A percentile compares a stretch with the other conserved stretches of the same genome.
phyloP scores from a whole-genome alignment of 1,284 basidiomycete species.

The Moesziomyces antarcticus region DNA sequence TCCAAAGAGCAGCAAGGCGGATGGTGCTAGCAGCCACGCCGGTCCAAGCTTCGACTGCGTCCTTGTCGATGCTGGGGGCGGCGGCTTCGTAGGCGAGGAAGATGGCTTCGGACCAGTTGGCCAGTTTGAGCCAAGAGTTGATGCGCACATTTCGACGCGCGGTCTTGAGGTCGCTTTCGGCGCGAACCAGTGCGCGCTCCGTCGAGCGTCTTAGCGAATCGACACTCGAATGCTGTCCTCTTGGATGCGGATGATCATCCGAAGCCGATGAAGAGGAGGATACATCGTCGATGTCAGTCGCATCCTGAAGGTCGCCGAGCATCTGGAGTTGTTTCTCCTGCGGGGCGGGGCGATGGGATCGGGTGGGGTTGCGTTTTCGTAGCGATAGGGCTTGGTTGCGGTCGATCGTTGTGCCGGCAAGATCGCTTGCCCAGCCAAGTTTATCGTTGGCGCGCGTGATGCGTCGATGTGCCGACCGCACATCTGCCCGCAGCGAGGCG shows the following conservation, averaged over 20 bases:
- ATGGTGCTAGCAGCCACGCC: conserved; percentile 40
- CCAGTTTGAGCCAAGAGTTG: conserved; percentile 36
- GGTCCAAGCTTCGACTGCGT: conserved; percentile 44
- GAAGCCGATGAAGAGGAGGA: neutral
- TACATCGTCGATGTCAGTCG: conserved; percentile 26
- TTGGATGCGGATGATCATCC: neutral
- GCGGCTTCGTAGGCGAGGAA: conserved; percentile 51
- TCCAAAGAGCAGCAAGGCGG: conserved; percentile 36
- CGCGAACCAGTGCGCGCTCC: conserved; percentile 32
- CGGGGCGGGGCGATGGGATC: neutral
- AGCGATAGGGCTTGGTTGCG: conserved; percentile 21
- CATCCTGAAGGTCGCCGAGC: conserved; percentile 27
- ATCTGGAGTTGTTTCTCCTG: conserved; percentile 1
- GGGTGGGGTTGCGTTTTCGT: conserved; percentile 28
- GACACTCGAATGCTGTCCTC: conserved; percentile 2
- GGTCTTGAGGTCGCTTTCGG: conserved; percentile 29
- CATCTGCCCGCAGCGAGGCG: conserved; percentile 14
- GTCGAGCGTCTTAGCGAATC: conserved; percentile 15
- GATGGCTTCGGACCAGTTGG: conserved; percentile 35
- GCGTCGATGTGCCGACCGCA: conserved; percentile 32
- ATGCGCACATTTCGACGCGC: conserved; percentile 13
- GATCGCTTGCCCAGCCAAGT: conserved; percentile 35
- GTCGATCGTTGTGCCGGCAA: conserved; percentile 23
- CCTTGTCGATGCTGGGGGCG: conserved; percentile 45
- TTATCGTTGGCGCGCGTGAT: conserved; percentile 46